A percentile compares a stretch with the other conserved stretches of the same genome.
These are phyloP conservation scores for Cyphellophora attinorum DNA, from an alignment of 2,329 filamentous ascomycete species.

Conservation along the genomic window DNA sequence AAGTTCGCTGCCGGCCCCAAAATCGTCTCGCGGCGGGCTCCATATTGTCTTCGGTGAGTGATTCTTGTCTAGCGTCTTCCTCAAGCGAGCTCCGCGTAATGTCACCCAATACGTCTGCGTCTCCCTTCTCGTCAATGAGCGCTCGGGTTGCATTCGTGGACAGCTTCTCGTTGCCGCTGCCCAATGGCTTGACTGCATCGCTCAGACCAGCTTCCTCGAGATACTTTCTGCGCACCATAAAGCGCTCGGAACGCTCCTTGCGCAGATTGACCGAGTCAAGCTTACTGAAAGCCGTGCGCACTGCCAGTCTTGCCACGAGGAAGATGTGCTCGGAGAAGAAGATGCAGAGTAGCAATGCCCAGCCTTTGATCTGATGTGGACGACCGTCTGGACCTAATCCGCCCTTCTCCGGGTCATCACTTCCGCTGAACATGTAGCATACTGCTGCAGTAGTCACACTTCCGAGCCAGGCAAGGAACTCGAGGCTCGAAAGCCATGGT, in stretches of 20 bases:
- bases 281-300: conserved; percentile 65
- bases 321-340: conserved; percentile 85
- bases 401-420: conserved; percentile 27
- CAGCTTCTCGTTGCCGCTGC: conserved; percentile 56
- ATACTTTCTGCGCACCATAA: conserved; percentile 66
- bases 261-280: conserved; percentile 79
- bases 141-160: conserved; percentile 35
- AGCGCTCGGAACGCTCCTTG: conserved; percentile 74
- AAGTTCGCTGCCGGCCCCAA: conserved; percentile 35
- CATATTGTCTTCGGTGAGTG: conserved; percentile 20
- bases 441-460: conserved; percentile 79
- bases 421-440: conserved; percentile 74
- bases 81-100: conserved; percentile 30
- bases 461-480: conserved; percentile 88
- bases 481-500: conserved; percentile 76
- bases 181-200: conserved; percentile 38
- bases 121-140: conserved; percentile 43
- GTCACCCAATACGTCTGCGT: conserved; percentile 9
- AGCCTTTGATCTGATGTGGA: conserved; percentile 62
- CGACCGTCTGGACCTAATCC: conserved; percentile 56
- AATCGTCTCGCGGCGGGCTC: conserved; percentile 25
- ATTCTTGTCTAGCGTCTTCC: conserved; percentile 30
- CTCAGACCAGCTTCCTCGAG: conserved; percentile 55
- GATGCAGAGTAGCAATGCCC: conserved; percentile 72
- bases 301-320: conserved; percentile 62